Percentiles rank a stretch among this genome's conserved stretches.
Evolutionary conservation across 345 rosid genomes (phyloP).

Genomic region (Rhodamnia rubescens): DNA sequence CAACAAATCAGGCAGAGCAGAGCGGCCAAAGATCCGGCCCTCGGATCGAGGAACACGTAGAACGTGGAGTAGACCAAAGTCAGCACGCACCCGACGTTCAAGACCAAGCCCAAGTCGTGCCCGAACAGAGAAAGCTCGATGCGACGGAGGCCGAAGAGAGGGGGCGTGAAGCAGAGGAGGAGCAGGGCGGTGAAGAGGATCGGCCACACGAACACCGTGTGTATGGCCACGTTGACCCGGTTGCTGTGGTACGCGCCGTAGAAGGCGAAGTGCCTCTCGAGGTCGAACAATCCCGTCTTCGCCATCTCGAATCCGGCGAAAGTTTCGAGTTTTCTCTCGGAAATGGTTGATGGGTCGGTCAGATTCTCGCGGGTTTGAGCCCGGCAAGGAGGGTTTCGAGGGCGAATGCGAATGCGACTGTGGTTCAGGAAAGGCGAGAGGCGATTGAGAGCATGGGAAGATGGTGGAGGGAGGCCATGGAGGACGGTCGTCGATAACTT

Average conservation of each 20-base stretch:
- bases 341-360: background rate
- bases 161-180: slow-evolving; percentile 41
- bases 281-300: slow-evolving; percentile 29
- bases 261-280: slow-evolving; percentile 41
- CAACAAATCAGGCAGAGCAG: slow-evolving; percentile 35
- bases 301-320: slow-evolving; percentile 19
- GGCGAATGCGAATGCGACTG: background rate
- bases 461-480: background rate
- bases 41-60: slow-evolving; percentile 37
- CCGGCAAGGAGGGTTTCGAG: background rate
- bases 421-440: background rate
- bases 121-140: slow-evolving; percentile 23
- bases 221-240: slow-evolving; percentile 30
- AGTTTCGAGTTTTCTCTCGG: background rate
- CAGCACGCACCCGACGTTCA: slow-evolving; percentile 42
- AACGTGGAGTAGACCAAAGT: slow-evolving; percentile 30
- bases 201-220: slow-evolving; percentile 55
- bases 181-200: slow-evolving; percentile 44
- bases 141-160: slow-evolving; percentile 22
- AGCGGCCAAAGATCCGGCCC: slow-evolving; percentile 54
- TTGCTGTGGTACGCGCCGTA: slow-evolving; percentile 42
- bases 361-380: background rate
- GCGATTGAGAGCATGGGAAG: background rate
- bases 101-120: slow-evolving; percentile 9
- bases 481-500: too few relatives aligned